Evolutionary conservation across 1,284 basidiomycete species (phyloP), one percentile per base, ranked within the genome.

Genomic region (Boletus smithii): DNA sequence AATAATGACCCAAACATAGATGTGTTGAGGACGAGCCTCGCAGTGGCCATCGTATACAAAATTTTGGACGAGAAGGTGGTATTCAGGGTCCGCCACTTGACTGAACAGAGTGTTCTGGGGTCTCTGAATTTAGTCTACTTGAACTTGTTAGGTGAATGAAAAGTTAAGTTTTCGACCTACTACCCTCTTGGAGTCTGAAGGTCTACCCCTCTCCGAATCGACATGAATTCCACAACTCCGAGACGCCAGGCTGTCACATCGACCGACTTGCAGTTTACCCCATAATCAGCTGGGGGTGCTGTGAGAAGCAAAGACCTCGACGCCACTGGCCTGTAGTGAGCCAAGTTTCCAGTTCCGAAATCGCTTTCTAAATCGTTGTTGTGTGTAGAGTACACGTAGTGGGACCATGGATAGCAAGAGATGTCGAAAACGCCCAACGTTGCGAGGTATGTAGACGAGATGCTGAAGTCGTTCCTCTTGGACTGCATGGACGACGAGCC

Each of bases 1-100:
- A n/a, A n/a, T n/a, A n/a, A n/a, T n/a, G n/a, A n/a, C n/a, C n/a
- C n/a, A n/a, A n/a, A n/a, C n/a, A n/a, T n/a, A n/a, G n/a, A n/a
- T n/a, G n/a, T n/a, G n/a, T n/a, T n/a, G n/a, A 46, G 33, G 39
- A 47, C 29, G 33, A 47, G 37, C 32, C 45, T 55, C 39, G 43
- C 39, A n/a, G 44, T 31, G 17, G 47, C 36, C 46, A 51, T 56
- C 14, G 39, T 14, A 34, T 11, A 40, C 37, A 45, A 51, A 54
- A 20, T 32, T 49, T 53, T 17, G 46, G 39, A n/a, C 6, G 23
- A 46, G 34, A 26, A 16, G 37, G 41, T 16, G 49, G 56, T 61
- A 43, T 56, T 59, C 35, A 58, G 53, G 58, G 56, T 58, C 56
- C 42, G 26, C 3, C 5, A 17, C 14, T 10, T 13, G 10, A 23